Percentiles rank a stretch among this genome's conserved stretches.
phyloP scores from a whole-genome alignment of 1,139 yeast species.

The Candida tropicalis region DNA sequence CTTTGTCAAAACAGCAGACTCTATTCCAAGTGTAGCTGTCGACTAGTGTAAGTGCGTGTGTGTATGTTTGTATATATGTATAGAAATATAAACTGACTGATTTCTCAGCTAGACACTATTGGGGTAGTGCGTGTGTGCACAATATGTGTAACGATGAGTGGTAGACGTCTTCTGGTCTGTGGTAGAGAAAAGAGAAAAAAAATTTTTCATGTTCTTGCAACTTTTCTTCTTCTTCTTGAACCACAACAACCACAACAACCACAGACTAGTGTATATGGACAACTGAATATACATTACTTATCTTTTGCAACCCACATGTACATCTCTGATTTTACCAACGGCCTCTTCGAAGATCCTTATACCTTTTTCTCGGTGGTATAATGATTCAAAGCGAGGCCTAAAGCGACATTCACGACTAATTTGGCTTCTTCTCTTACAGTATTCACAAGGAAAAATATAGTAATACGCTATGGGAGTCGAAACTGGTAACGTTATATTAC shows the following conservation, averaged over 20 bases:
- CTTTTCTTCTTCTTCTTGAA: background rate
- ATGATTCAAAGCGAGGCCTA: conserved; percentile 76
- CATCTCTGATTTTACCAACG: conserved; percentile 18
- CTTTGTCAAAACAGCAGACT: conserved; percentile 31
- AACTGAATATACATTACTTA: no score
- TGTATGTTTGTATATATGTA: no score
- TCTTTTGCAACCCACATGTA: no score
- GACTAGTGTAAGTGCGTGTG: conserved; percentile 28
- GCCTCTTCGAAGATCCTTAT: conserved; percentile 73
- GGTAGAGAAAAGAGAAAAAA: no score
- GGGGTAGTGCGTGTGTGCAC: no score
- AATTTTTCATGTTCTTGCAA: no score
- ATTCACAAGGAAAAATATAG: conserved; percentile 9
- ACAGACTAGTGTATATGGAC: background rate
- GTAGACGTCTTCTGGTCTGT: no score
- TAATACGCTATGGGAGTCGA: conserved; percentile 18
- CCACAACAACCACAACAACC: no score
- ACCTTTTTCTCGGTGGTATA: conserved; percentile 53
- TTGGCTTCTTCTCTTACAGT: conserved; percentile 23
- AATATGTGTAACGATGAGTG: no score
- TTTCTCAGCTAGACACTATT: no score
- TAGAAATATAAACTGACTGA: no score
- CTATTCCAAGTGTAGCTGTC: conserved; percentile 29
- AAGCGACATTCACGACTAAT: conserved; percentile 34
- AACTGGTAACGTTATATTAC: conserved; percentile 20